Evolutionary conservation across 129 eudicot genomes (phyloP).

Genomic region (Flaveria linearis): DNA sequence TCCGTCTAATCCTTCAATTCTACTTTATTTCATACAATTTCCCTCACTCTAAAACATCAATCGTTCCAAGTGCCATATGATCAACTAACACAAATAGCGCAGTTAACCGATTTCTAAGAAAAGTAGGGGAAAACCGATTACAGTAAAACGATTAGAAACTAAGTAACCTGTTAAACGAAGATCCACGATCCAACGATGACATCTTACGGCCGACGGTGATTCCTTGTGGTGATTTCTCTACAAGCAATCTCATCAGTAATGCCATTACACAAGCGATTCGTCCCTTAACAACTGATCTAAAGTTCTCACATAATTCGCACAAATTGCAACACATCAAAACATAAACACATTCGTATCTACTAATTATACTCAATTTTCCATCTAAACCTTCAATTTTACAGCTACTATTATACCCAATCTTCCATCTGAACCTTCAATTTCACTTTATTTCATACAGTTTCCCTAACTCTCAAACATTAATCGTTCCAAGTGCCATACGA

Average conservation of each 20-base stretch:
- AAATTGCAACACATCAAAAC: background rate
- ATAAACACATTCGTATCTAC: no score
- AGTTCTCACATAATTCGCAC: background rate
- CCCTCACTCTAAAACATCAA: background rate
- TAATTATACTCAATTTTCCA: background rate
- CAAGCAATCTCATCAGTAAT: conserved; percentile 15
- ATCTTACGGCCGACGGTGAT: conserved; percentile 60
- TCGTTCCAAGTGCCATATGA: background rate
- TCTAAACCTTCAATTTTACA: no score
- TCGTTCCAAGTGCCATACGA: background rate
- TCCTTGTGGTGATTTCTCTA: conserved; percentile 43
- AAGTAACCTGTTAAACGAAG: conserved; percentile 47
- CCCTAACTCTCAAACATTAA: background rate
- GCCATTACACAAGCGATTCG: background rate
- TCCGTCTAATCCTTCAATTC: no score
- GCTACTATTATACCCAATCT: no score
- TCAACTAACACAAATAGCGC: background rate
- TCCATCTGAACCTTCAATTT: no score
- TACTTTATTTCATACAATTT: no score
- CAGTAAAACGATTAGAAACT: background rate
- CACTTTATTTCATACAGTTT: no score
- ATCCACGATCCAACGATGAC: conserved; percentile 62
- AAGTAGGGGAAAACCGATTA: background rate
- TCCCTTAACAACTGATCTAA: background rate
- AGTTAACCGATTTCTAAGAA: background rate